Conservation (phyloP, 129 eudicot genomes). For the Arctium minus region DNA sequence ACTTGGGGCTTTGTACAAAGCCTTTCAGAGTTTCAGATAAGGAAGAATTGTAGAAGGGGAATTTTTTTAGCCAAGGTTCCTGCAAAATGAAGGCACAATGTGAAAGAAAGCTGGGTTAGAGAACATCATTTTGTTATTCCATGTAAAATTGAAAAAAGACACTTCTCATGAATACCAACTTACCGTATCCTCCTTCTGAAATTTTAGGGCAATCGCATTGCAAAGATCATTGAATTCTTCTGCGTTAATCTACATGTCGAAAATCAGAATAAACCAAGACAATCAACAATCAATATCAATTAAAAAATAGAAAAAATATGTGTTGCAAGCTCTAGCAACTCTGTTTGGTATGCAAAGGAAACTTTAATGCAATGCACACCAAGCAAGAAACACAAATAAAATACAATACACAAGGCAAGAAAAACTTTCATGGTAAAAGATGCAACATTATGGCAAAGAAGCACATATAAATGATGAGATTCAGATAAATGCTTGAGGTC, state of each 20-base stretch:
- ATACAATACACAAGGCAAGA: background rate
- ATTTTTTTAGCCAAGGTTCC: conserved; percentile 57
- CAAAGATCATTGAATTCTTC: conserved; percentile 90
- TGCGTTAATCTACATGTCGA: conserved; percentile 55
- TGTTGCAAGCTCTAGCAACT: conserved; percentile 7
- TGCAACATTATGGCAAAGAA: background rate
- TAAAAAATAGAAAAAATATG: background rate
- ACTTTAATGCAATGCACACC: background rate
- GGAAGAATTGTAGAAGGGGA: conserved; percentile 55
- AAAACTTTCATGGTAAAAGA: background rate
- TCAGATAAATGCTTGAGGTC: background rate
- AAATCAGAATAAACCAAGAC: conserved; percentile 15
- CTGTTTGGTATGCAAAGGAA: background rate
- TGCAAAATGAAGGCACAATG: conserved; percentile 29
- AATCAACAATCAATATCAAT: conserved; percentile 4
- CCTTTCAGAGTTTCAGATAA: conserved; percentile 50
- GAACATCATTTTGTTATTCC: background rate
- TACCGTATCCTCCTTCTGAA: conserved; percentile 75
- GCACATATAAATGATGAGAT: background rate
- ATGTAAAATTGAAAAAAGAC: background rate
- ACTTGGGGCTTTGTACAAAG: conserved; percentile 52
- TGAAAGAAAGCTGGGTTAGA: conserved; percentile 2
- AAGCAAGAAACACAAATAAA: background rate
- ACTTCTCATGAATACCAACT: conserved; percentile 21
- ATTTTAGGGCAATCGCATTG: conserved; percentile 87